phyloP scores from a whole-genome alignment of 352 stramenopile species.

The Pythium oligandrum region DNA sequence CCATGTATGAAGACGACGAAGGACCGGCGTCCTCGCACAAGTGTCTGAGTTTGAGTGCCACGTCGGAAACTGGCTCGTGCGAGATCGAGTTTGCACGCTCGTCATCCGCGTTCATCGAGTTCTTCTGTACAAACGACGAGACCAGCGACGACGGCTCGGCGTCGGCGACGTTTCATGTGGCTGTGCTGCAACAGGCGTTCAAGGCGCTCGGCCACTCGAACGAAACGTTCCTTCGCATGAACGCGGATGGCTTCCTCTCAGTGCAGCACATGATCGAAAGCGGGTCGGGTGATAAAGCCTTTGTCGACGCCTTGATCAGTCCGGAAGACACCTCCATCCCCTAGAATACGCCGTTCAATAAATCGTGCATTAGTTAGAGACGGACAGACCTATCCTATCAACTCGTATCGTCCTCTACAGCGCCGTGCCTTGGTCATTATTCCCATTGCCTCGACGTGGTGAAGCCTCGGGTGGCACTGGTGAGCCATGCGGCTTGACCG shows the following conservation, averaged over 20 bases:
- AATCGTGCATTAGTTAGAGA: too few relatives aligned
- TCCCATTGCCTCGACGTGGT: background rate
- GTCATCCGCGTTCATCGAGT: constrained; percentile 82
- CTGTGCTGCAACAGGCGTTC: constrained; percentile 75
- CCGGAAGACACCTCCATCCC: constrained; percentile 59
- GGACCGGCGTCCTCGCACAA: constrained; percentile 2
- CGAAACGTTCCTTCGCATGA: constrained; percentile 82
- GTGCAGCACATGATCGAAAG: constrained; percentile 81
- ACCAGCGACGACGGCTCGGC: constrained; percentile 20
- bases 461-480: constrained; percentile 1
- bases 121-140: constrained; percentile 40
- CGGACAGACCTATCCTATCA: too few relatives aligned
- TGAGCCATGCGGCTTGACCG: constrained; percentile 12
- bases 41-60: constrained; percentile 57
- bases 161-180: constrained; percentile 71
- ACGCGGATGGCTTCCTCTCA: constrained; percentile 70
- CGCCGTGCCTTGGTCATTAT: too few relatives aligned
- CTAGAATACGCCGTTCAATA: constrained; percentile 7
- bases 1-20: constrained; percentile 39
- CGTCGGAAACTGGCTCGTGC: constrained; percentile 67
- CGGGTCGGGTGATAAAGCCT: constrained; percentile 66
- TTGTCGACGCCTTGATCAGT: constrained; percentile 77
- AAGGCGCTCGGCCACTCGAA: constrained; percentile 72
- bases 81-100: constrained; percentile 73
- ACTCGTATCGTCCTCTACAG: too few relatives aligned